Conservation (phyloP, 2,329 filamentous ascomycete species). For the Plenodomus tracheiphilus region DNA sequence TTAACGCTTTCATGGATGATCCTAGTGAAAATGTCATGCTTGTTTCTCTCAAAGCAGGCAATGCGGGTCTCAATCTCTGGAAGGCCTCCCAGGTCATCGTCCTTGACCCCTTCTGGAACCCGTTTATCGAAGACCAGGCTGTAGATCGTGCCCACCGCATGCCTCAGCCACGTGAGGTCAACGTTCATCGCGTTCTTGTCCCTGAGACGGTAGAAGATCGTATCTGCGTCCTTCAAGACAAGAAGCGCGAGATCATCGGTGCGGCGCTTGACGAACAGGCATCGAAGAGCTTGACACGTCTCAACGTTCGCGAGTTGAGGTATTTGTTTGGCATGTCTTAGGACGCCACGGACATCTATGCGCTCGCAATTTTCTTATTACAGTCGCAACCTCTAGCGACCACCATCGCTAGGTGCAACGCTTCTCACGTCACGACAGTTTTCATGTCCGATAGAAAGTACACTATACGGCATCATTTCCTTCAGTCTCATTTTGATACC, state of each 20-base stretch:
- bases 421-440: neutral
- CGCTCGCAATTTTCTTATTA: neutral
- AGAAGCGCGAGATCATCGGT: conserved; percentile 76
- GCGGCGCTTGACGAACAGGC: conserved; percentile 78
- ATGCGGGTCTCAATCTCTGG: conserved; percentile 83
- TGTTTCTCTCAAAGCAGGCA: conserved; percentile 78
- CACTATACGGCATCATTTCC: neutral
- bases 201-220: conserved; percentile 83
- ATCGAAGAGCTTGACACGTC: conserved; percentile 65
- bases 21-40: conserved; percentile 69
- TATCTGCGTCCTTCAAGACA: conserved; percentile 76
- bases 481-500: neutral
- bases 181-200: conserved; percentile 79
- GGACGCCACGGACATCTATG: neutral
- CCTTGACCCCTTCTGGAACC: conserved; percentile 93
- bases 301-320: conserved; percentile 68
- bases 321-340: conserved; percentile 64
- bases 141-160: conserved; percentile 89
- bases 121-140: conserved; percentile 89
- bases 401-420: too few species aligned
- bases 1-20: conserved; percentile 68
- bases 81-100: conserved; percentile 85
- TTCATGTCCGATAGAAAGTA: neutral
- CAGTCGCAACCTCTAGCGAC: neutral
- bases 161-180: conserved; percentile 73